These are phyloP conservation scores for Podaxis mareebaensis DNA, from an alignment of 768 basidiomycete species.

Conservation along the genomic window DNA sequence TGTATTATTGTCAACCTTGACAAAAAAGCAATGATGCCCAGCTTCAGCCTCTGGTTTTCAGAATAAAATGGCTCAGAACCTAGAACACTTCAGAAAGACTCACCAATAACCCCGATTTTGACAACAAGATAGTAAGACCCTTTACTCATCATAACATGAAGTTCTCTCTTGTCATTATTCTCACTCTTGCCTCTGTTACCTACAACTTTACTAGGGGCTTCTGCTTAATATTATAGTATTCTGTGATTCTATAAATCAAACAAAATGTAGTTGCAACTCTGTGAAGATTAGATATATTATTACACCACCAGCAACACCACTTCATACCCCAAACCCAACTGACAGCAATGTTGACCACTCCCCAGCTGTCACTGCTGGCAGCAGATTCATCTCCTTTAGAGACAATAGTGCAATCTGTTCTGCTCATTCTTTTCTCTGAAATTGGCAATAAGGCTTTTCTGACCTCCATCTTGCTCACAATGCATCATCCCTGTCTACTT, in stretches of 20 bases:
- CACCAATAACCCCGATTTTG: not conserved
- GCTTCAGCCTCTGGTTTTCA: not conserved
- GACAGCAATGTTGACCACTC: slow-evolving; percentile 6
- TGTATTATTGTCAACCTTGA: not conserved
- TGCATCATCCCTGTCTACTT: slow-evolving; percentile 83
- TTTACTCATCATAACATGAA: not conserved
- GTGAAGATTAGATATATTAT: not conserved
- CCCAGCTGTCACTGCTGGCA: slow-evolving; percentile 1
- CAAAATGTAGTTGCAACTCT: not conserved
- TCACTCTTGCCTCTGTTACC: not conserved
- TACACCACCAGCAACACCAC: not conserved
- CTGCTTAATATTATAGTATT: no score
- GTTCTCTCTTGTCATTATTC: not conserved
- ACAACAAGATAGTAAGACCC: not conserved
- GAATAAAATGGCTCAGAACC: not conserved
- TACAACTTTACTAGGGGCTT: not conserved
- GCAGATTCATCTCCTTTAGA: slow-evolving; percentile 23
- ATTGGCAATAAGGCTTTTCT: slow-evolving; percentile 98
- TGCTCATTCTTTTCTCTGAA: slow-evolving; percentile 91
- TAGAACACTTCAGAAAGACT: not conserved
- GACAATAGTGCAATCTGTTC: slow-evolving; percentile 76
- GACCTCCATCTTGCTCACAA: slow-evolving; percentile 80
- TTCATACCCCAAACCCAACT: not conserved
- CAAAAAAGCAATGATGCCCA: not conserved
- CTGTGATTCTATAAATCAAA: no score